A percentile compares a stretch with the other conserved stretches of the same genome.
Conservation (phyloP, 1,284 basidiomycete genomes). For the Ceratorhiza oryzae-sativae region DNA sequence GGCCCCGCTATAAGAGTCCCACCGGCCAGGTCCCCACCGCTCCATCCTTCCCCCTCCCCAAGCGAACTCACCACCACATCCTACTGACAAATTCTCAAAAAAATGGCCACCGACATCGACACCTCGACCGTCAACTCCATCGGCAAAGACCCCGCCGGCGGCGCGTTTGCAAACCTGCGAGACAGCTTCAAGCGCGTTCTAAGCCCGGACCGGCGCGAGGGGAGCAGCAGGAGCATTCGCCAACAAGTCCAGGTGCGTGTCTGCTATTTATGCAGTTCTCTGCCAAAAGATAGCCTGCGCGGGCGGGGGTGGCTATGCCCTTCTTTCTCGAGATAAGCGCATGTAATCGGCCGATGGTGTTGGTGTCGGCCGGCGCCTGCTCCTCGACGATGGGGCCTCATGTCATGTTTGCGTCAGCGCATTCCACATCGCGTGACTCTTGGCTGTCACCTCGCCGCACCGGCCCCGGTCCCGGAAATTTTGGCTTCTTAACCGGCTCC, state of each 20-base stretch:
- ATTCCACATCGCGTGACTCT: neutral
- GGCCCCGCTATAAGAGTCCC: constrained; percentile 10
- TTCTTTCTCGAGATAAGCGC: constrained; percentile 26
- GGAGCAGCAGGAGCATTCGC: neutral
- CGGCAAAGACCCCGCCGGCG: neutral
- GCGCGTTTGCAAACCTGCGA: constrained; percentile 28
- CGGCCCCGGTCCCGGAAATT: constrained; percentile 23
- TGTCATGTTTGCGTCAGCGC: constrained; percentile 31
- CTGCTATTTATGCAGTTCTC: constrained; percentile 19
- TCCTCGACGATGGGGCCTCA: constrained; percentile 1
- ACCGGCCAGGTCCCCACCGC: neutral
- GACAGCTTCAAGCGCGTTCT: constrained; percentile 35
- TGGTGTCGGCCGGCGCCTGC: constrained; percentile 16
- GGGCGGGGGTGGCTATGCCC: constrained; percentile 31
- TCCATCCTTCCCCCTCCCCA: neutral
- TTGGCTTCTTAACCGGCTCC: constrained; percentile 32
- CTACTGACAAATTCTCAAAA: neutral
- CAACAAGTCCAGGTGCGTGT: constrained; percentile 14
- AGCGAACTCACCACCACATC: neutral
- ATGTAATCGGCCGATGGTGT: constrained; percentile 35
- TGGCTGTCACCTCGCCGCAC: constrained; percentile 16
- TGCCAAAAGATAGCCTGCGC: constrained; percentile 7
- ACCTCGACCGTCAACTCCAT: constrained; percentile 12
- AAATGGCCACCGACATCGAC: constrained; percentile 32
- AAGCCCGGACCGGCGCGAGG: constrained; percentile 27